phyloP scores from a whole-genome alignment of 1,284 basidiomycete genomes.

The Peniophora sp. region DNA sequence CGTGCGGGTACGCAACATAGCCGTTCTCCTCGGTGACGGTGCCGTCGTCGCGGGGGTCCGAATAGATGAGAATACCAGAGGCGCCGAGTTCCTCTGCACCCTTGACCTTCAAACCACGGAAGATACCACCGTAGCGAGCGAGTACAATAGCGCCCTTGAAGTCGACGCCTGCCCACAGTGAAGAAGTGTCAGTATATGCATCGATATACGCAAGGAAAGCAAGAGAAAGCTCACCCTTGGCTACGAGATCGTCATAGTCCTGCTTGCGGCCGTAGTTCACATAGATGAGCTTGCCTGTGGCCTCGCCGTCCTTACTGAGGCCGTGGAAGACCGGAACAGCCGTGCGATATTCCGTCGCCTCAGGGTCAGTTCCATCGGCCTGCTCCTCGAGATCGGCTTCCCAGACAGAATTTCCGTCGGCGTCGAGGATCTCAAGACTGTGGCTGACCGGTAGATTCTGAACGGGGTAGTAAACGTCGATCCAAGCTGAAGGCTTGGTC shows the following conservation, averaged over 20 bases:
- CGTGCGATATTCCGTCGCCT: conserved; percentile 52
- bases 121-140: conserved; percentile 72
- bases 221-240: conserved; percentile 24
- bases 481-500: conserved; percentile 58
- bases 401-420: conserved; percentile 54
- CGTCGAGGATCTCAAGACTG: conserved; percentile 50
- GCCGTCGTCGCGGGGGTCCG: conserved; percentile 32
- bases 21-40: conserved; percentile 75
- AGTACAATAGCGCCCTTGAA: conserved; percentile 81
- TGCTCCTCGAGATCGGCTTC: conserved; percentile 64
- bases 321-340: conserved; percentile 65
- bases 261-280: conserved; percentile 77
- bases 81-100: conserved; percentile 81
- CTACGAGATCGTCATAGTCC: conserved; percentile 28
- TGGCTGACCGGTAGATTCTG: conserved; percentile 69
- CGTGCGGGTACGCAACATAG: conserved; percentile 68
- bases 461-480: conserved; percentile 77
- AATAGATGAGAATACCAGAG: conserved; percentile 72
- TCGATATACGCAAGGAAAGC: not conserved
- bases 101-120: conserved; percentile 83
- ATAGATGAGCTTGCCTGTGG: conserved; percentile 67
- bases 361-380: conserved; percentile 53
- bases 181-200: not conserved
- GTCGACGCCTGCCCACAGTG: conserved; percentile 50
- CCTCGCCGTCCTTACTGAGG: conserved; percentile 57